phyloP scores from a whole-genome alignment of 495 filamentous ascomycete genomes.

The Cercophora sp. region DNA sequence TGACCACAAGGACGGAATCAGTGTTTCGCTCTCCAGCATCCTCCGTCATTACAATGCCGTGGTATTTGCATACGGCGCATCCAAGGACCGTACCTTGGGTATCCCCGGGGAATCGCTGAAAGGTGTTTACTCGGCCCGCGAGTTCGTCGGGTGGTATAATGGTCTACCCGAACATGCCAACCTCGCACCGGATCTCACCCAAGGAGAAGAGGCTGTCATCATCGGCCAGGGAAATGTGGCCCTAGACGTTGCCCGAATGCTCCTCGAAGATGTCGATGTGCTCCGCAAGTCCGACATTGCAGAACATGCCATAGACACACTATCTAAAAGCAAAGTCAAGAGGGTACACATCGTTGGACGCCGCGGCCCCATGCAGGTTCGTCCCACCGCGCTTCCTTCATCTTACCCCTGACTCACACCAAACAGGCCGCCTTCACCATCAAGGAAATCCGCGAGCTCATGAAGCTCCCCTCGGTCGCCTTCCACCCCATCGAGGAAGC shows the following conservation, averaged over 20 bases:
- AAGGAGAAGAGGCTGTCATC: conserved; percentile 79
- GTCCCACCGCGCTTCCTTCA: too few species aligned
- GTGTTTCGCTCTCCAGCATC: conserved; percentile 63
- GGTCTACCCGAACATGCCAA: conserved; percentile 79
- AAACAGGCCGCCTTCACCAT: conserved; percentile 92
- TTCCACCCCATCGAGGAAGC: conserved; percentile 65
- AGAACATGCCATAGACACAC: conserved; percentile 68
- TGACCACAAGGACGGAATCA: conserved; percentile 38
- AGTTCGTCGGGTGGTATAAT: conserved; percentile 99
- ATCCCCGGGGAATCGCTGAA: conserved; percentile 74
- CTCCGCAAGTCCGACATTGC: conserved; percentile 84
- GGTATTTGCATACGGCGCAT: conserved; percentile 88
- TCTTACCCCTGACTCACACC: too few species aligned
- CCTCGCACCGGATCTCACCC: conserved; percentile 70
- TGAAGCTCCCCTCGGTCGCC: conserved; percentile 67
- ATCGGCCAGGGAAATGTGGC: conserved; percentile 97
- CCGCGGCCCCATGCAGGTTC: conserved; percentile 84
- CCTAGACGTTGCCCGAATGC: conserved; percentile 84
- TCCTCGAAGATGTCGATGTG: conserved; percentile 66
- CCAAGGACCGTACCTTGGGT: conserved; percentile 70
- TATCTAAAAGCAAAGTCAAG: conserved; percentile 71
- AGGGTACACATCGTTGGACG: conserved; percentile 80
- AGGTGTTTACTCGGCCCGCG: conserved; percentile 82
- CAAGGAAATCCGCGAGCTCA: conserved; percentile 84
- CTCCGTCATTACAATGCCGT: conserved; percentile 87